Evolutionary conservation across 2,329 filamentous ascomycete species (phyloP).

Genomic region (Talaromyces amestolkiae): DNA sequence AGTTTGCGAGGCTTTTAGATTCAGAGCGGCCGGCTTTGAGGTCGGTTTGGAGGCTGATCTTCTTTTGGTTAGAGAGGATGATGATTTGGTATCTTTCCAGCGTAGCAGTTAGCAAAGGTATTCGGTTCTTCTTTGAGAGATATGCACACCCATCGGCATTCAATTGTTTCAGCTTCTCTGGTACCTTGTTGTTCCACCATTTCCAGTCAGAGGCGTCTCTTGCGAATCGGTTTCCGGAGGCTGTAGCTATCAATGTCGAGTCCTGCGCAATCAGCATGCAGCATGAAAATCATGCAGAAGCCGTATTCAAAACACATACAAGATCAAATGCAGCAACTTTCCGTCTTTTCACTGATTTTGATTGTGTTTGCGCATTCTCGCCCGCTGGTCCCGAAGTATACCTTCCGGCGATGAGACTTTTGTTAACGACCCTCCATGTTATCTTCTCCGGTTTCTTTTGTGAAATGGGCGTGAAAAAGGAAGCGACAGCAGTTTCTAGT

Average conservation of each 20-base stretch:
- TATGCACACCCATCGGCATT: slow-evolving; percentile 63
- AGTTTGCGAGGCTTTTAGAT: slow-evolving; percentile 68
- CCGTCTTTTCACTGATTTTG: slow-evolving; percentile 23
- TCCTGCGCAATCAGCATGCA: slow-evolving; percentile 56
- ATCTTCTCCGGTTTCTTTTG: slow-evolving; percentile 78
- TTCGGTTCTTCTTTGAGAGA: neutral
- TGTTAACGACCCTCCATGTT: slow-evolving; percentile 65
- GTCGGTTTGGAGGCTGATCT: slow-evolving; percentile 70
- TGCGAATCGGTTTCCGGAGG: slow-evolving; percentile 76
- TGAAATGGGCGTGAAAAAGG: slow-evolving; percentile 83
- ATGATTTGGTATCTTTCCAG: slow-evolving; percentile 66
- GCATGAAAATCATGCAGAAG: neutral
- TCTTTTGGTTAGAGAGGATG: slow-evolving; percentile 86
- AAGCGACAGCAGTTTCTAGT: slow-evolving; percentile 60
- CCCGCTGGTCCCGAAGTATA: slow-evolving; percentile 45
- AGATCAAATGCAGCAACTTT: slow-evolving; percentile 50
- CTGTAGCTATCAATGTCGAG: slow-evolving; percentile 77
- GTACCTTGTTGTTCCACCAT: slow-evolving; percentile 81
- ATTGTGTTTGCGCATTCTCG: slow-evolving; percentile 17
- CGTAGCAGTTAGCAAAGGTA: neutral
- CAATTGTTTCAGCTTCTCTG: slow-evolving; percentile 63
- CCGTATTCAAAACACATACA: slow-evolving; percentile 27
- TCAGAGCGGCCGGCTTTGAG: slow-evolving; percentile 67
- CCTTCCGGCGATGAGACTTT: slow-evolving; percentile 72
- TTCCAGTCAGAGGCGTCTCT: slow-evolving; percentile 78